Base-by-base conservation (phyloP, 1,139 yeast species). In the Taphrina pruni region DNA sequence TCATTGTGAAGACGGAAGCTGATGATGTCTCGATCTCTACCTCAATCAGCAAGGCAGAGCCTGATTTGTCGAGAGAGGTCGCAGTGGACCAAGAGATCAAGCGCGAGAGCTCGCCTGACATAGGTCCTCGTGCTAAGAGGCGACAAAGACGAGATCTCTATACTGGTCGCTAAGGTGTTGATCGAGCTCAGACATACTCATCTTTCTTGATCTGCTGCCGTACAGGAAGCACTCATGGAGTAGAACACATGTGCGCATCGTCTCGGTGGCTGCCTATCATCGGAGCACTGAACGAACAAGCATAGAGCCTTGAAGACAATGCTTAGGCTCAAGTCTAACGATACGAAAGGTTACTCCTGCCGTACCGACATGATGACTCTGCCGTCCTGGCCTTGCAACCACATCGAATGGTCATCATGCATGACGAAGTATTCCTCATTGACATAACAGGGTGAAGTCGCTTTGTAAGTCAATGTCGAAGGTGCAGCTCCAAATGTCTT, bases 381-480 rank as follows among this genome's bases (percentile, higher is more conserved):
- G 21, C 41, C 39, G 14, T 36, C 45, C 14, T 38, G 48, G 11
- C 48, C 57, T 32, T 38, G 57, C 8, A 48, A 12, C 43, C 32
- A 26, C 6, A 51, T 36, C 6, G 41, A 12, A 11, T 35, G 32
- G 12, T 51, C 52, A 26, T 51, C n/a, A 17, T 51, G 52, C 20
- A 62, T 43, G 12, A 62, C 20, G 52, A 12, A 12, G 41, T 62
- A 62, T 12, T 54, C 60, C 36, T 62, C 50, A 32, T 52, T 51
- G 48, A 48, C 68, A 20, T 55, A 55, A 21, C 56, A 51, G 12
- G 68, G 68, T 8, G 60, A 54, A 11, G 43, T 36, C 12, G 68
- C 68, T 8, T 60, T 60, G 36, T 64, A 64, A 11, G 14, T 11
- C 55, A 64, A n/a, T 6, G 50, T 20, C 35, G 41, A 9, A 9